Evolutionary conservation across 257 asterid species (phyloP).

Genomic region (Penstemon newberryi): DNA sequence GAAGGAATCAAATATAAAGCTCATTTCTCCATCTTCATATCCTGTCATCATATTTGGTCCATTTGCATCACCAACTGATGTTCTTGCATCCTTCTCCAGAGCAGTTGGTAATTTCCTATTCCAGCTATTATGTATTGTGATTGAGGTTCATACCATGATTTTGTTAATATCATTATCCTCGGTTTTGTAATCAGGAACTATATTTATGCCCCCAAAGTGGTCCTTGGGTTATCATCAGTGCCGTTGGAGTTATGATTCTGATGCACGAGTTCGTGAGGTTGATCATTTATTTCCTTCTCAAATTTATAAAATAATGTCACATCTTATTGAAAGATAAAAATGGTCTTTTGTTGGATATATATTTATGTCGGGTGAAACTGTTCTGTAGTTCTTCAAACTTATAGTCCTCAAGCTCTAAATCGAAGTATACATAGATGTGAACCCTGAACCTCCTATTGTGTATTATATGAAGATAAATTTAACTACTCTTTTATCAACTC

Average conservation of each 20-base stretch:
- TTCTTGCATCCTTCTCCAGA: conserved; percentile 66
- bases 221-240: conserved; percentile 97
- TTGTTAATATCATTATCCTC: conserved; percentile 5
- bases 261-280: conserved; percentile 89
- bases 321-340: background rate
- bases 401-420: background rate
- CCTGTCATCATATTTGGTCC: conserved; percentile 91
- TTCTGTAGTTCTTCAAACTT: background rate
- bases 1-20: conserved; percentile 58
- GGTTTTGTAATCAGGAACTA: conserved; percentile 60
- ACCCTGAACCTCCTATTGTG: conserved; percentile 4
- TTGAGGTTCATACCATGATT: background rate
- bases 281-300: conserved; percentile 22
- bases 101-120: conserved; percentile 68
- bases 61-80: conserved; percentile 85
- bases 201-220: conserved; percentile 98
- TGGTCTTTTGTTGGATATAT: background rate
- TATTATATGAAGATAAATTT: conserved; percentile 11
- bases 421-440: conserved; percentile 6
- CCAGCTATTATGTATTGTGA: background rate
- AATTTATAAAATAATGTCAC: background rate
- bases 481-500: conserved; percentile 16
- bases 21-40: conserved; percentile 59
- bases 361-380: background rate
- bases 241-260: conserved; percentile 93